Percentiles rank a stretch among this genome's conserved stretches.
These are phyloP conservation scores for Euphorbia pulcherrima DNA, from an alignment of 345 rosid species.

Conservation along the genomic window DNA sequence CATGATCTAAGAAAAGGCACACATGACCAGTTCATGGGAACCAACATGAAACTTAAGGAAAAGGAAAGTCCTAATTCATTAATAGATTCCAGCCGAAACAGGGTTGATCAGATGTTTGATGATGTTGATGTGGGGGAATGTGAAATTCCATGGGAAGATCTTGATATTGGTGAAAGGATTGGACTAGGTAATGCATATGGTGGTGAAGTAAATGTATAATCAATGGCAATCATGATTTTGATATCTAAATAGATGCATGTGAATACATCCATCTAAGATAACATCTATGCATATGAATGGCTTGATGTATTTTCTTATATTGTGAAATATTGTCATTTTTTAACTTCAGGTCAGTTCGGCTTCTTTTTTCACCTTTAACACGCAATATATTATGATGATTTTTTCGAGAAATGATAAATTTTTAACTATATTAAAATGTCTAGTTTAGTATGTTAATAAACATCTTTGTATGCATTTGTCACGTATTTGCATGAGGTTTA, in stretches of 20 bases:
- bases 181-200: slow-evolving; percentile 72
- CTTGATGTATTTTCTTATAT: background rate
- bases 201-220: slow-evolving; percentile 10
- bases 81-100: slow-evolving; percentile 44
- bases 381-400: background rate
- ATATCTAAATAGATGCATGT: background rate
- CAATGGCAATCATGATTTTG: slow-evolving; percentile 12
- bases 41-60: slow-evolving; percentile 54
- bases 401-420: background rate
- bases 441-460: background rate
- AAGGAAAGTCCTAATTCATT: slow-evolving; percentile 64
- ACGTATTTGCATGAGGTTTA: background rate
- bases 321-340: background rate
- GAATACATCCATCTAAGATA: background rate
- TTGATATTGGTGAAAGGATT: slow-evolving; percentile 93
- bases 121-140: slow-evolving; percentile 90
- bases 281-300: background rate
- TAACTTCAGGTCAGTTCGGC: background rate
- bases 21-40: slow-evolving; percentile 50
- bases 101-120: slow-evolving; percentile 65
- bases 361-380: background rate
- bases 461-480: background rate
- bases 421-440: too few relatives aligned
- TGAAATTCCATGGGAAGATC: slow-evolving; percentile 98
- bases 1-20: slow-evolving; percentile 47